Percentiles rank a stretch among this genome's conserved stretches.
These are phyloP conservation scores for Glycine tomentella DNA, from an alignment of 306 rosid genomes.

Conservation along the genomic window DNA sequence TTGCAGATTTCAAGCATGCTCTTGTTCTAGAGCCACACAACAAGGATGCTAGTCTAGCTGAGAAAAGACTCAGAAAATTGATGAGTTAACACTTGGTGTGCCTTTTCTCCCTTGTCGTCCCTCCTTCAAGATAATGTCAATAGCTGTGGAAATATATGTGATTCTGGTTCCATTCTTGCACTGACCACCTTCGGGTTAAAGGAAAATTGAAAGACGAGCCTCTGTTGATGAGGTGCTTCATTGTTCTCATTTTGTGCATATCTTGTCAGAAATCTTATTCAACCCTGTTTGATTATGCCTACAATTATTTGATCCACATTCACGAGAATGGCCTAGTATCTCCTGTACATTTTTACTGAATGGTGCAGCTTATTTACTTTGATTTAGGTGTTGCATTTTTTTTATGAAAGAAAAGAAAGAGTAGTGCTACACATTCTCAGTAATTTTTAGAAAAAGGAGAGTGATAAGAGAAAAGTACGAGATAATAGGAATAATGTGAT, in stretches of 20 bases:
- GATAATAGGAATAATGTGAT: too few species aligned
- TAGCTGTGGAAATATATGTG: slow-evolving; percentile 3
- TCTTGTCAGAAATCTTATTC: slow-evolving; percentile 36
- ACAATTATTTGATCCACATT: not conserved
- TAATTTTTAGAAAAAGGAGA: not conserved
- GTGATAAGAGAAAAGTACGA: too few species aligned
- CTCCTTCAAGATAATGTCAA: slow-evolving; percentile 26
- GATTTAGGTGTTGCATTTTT: not conserved
- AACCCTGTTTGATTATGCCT: slow-evolving; percentile 1
- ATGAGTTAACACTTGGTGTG: slow-evolving; percentile 50
- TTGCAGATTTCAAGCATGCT: slow-evolving; percentile 89
- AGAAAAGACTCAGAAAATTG: slow-evolving; percentile 66
- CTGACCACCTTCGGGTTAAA: not conserved
- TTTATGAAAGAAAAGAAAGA: not conserved
- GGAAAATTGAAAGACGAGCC: not conserved
- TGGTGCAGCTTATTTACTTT: not conserved
- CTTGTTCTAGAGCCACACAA: slow-evolving; percentile 85
- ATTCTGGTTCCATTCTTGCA: not conserved
- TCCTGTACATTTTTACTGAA: not conserved
- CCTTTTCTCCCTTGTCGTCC: not conserved
- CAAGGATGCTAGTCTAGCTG: slow-evolving; percentile 72
- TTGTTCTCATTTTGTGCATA: slow-evolving; percentile 32
- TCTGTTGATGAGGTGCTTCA: slow-evolving; percentile 12
- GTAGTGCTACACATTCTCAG: not conserved
- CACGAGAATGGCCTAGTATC: not conserved